Evolutionary conservation across 2,329 filamentous ascomycete species (phyloP).

Genomic region (Aspergillus sp.): DNA sequence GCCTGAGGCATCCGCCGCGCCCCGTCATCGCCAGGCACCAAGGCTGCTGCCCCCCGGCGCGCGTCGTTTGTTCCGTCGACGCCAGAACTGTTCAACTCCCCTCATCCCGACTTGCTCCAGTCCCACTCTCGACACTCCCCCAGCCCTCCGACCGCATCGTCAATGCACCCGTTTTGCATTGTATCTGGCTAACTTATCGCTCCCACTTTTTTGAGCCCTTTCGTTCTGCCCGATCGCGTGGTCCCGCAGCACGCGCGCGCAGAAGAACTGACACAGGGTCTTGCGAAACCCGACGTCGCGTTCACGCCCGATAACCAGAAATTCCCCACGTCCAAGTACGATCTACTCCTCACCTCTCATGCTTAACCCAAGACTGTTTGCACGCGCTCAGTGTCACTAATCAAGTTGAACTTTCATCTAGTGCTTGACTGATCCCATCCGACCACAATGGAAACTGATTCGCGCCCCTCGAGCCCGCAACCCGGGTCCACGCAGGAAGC

Average conservation of each 20-base stretch:
- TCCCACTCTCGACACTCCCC: neutral
- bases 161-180: neutral
- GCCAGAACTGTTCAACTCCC: conserved; percentile 11
- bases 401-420: neutral
- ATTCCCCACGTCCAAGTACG: conserved; percentile 17
- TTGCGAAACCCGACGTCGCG: conserved; percentile 1
- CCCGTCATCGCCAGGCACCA: conserved; percentile 17
- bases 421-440: conserved; percentile 4
- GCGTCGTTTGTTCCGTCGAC: conserved; percentile 16
- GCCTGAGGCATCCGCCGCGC: neutral
- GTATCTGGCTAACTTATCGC: neutral
- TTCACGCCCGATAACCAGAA: conserved; percentile 4
- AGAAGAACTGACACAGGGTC: neutral
- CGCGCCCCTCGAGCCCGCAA: conserved; percentile 21
- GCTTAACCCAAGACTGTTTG: neutral
- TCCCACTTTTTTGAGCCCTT: neutral
- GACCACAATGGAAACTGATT: conserved; percentile 23
- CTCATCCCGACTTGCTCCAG: conserved; percentile 4
- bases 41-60: conserved; percentile 4
- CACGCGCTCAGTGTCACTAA: neutral
- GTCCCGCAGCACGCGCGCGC: conserved; percentile 1
- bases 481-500: conserved; percentile 16
- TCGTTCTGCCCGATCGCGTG: neutral
- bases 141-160: neutral
- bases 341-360: neutral